Conservation (phyloP, 306 rosid species). For the Ormosia semicastrata region DNA sequence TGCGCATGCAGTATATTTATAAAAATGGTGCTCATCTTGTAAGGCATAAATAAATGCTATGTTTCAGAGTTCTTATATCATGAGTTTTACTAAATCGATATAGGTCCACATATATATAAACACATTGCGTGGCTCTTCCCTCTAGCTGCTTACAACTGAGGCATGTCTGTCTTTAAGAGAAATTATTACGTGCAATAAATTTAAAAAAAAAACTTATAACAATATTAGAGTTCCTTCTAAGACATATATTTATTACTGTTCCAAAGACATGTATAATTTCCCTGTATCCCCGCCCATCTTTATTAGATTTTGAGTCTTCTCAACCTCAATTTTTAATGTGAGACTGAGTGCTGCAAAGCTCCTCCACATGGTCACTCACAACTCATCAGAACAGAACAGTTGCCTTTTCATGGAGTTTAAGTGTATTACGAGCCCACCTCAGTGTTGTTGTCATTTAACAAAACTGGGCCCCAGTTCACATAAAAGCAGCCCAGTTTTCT, state of each 20-base stretch:
- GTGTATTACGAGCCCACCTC: constrained; percentile 34
- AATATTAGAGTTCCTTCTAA: no score
- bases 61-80: not conserved
- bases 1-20: not conserved
- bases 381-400: not conserved
- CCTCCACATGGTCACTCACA: constrained; percentile 35
- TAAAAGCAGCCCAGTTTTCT: constrained; percentile 7
- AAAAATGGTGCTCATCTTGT: not conserved
- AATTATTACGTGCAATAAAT: no score
- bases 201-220: no score
- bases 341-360: not conserved
- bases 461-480: constrained; percentile 29
- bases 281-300: not conserved
- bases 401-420: not conserved
- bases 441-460: constrained; percentile 37
- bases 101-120: not conserved
- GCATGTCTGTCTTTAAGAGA: not conserved
- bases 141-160: not conserved
- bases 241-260: no score
- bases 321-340: not conserved
- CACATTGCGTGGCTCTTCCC: not conserved
- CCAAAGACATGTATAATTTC: no score
- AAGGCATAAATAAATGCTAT: not conserved
- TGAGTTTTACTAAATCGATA: not conserved
- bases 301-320: not conserved